Percentiles rank a stretch among this genome's conserved stretches.
Evolutionary conservation across 139 green algal species (phyloP).

Genomic region (Volvox africanus): DNA sequence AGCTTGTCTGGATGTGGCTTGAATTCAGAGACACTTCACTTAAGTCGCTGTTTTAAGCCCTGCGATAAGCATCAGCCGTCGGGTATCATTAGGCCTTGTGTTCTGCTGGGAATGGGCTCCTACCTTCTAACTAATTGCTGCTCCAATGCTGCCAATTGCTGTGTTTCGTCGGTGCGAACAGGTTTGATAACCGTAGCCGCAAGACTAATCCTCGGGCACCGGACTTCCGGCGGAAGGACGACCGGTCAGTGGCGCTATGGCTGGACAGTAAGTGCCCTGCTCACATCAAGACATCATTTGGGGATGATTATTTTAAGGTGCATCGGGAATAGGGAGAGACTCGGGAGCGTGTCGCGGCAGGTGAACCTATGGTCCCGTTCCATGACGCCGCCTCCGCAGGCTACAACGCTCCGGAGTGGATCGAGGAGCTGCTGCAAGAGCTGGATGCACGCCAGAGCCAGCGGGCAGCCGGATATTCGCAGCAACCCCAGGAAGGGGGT

Average conservation of each 20-base stretch:
- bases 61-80: too few relatives aligned
- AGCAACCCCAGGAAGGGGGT: background rate
- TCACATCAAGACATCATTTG: background rate
- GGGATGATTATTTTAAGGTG: too few relatives aligned
- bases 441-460: constrained; percentile 12
- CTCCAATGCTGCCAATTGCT: background rate
- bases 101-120: too few relatives aligned
- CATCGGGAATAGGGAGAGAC: too few relatives aligned
- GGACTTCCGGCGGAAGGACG: constrained; percentile 67
- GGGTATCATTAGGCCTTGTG: too few relatives aligned
- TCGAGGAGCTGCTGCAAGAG: background rate
- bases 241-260: constrained; percentile 48
- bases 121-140: too few relatives aligned
- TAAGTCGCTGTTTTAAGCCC: too few relatives aligned
- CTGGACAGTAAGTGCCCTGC: constrained; percentile 24
- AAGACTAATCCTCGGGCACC: constrained; percentile 64
- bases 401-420: constrained; percentile 12
- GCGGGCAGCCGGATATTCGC: background rate
- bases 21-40: too few relatives aligned
- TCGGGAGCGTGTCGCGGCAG: too few relatives aligned
- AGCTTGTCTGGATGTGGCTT: too few relatives aligned
- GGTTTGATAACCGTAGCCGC: constrained; percentile 65
- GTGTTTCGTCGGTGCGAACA: background rate
- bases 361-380: too few relatives aligned
- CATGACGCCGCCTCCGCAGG: background rate